Percentiles rank a stretch among this genome's conserved stretches.
Evolutionary conservation across 1,284 basidiomycete genomes (phyloP).

Genomic region (Fistulina hepatica): DNA sequence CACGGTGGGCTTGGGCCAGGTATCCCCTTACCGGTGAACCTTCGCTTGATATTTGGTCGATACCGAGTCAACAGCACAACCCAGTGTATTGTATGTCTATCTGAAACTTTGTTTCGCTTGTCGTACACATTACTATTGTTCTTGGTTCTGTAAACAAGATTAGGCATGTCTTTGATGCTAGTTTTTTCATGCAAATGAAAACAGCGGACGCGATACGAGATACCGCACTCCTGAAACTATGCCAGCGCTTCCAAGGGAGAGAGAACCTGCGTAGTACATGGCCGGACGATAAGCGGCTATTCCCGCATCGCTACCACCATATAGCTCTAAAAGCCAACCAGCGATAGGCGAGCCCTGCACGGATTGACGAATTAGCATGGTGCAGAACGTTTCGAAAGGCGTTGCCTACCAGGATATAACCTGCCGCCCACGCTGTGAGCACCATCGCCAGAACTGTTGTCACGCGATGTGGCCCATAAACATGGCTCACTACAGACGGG

Average conservation of each 20-base stretch:
- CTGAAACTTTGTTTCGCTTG: no score
- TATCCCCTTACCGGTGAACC: no score
- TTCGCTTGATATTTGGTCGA: no score
- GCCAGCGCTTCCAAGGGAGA: constrained; percentile 17
- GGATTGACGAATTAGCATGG: neutral
- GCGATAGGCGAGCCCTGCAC: constrained; percentile 18
- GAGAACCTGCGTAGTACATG: constrained; percentile 24
- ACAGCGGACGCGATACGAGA: constrained; percentile 5
- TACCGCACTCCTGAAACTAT: constrained; percentile 16
- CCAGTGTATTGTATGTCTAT: no score
- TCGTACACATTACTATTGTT: no score
- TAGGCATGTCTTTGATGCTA: constrained; percentile 1
- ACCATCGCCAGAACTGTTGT: constrained; percentile 24
- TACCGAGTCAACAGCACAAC: no score
- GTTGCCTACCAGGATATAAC: constrained; percentile 11
- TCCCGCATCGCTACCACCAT: constrained; percentile 17
- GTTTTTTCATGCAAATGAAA: constrained; percentile 10
- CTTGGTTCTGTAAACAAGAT: no score
- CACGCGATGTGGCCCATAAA: constrained; percentile 20
- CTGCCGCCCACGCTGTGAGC: constrained; percentile 21
- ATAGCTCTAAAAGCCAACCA: constrained; percentile 21
- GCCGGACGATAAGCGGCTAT: constrained; percentile 17
- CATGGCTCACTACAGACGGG: constrained; percentile 22
- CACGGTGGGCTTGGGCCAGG: no score
- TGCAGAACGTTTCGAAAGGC: neutral